Base-by-base conservation (phyloP, 768 basidiomycete genomes). In the Chiua virens region DNA sequence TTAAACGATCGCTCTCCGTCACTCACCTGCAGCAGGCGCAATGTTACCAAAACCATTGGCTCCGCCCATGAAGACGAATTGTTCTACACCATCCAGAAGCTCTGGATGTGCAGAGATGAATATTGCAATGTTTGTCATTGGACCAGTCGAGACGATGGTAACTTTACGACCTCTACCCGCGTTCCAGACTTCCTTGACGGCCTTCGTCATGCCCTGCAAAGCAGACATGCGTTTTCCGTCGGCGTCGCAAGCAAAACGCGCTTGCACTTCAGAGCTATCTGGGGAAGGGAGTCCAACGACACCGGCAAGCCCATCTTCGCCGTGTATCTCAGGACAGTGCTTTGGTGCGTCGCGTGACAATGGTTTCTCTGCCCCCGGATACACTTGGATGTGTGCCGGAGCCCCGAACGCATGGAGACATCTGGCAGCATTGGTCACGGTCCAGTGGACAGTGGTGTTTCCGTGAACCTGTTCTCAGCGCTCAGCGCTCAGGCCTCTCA, bases 1-100 rank as follows among this genome's bases (percentile, higher is more conserved):
- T 27, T 8, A 32, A 45, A n/a, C 30, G 28, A 17, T 11, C 18
- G 20, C 8, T 20, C 20, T 15, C 22, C 4, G 13, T 51, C 3
- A 53, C 70, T 40, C 50, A 83, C 84, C 83, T 60, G 89, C 90
- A 11, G 82, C 85, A 14, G 91, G 74, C 8, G 87, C 85, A 28
- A 86, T 75, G 61, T 94, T 95, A 0, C 92, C 92, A 21, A 89
- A 63, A 9, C 92, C 92, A 25, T 91, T 84, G 3, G 83, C 91
- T n/a, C 92, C 92, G 11, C 92, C 92, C 92, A 96, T 95, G 61
- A 92, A 77, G 14, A 82, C 77, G 38, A 83, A 71, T 47, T 79
- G 70, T 37, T 76, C 74, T 7, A 84, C 67, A 11, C 70, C 77
- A 3, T 72, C 71, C 18, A 80, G 54, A 4, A 85, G 69, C 25